A percentile compares a stretch with the other conserved stretches of the same genome.
These are phyloP conservation scores for Tricholoma sp. DNA, from an alignment of 768 basidiomycete species.

Conservation along the genomic window DNA sequence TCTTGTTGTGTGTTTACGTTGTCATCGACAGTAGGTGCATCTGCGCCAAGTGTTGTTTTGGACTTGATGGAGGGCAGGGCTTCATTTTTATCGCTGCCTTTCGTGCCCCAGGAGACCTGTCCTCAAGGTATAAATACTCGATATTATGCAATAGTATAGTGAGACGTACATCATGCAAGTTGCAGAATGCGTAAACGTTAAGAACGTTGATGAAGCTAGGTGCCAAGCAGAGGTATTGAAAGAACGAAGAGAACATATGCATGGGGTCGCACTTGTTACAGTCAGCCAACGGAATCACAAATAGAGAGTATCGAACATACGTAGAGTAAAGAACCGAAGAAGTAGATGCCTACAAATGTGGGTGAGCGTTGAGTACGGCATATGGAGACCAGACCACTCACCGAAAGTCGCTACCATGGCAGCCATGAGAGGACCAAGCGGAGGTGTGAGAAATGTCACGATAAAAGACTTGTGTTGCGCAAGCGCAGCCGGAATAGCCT, in stretches of 20 bases:
- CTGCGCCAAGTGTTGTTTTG: constrained; percentile 56
- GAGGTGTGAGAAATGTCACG: constrained; percentile 63
- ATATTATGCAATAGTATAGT: neutral
- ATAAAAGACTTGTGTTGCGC: constrained; percentile 54
- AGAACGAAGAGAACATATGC: constrained; percentile 95
- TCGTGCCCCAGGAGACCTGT: constrained; percentile 90
- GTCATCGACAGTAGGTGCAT: constrained; percentile 69
- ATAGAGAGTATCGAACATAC: constrained; percentile 42
- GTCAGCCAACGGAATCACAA: neutral
- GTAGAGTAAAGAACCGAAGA: constrained; percentile 78
- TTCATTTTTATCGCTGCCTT: constrained; percentile 84
- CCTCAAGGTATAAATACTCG: constrained; percentile 1
- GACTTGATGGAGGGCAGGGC: constrained; percentile 65
- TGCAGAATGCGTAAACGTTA: constrained; percentile 97
- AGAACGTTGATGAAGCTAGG: constrained; percentile 92
- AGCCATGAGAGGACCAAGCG: constrained; percentile 77
- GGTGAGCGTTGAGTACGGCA: constrained; percentile 7
- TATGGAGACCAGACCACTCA: constrained; percentile 18
- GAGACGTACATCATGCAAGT: constrained; percentile 74
- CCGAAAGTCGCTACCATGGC: constrained; percentile 89
- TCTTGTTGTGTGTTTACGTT: constrained; percentile 69
- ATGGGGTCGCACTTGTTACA: constrained; percentile 80
- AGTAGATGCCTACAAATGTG: constrained; percentile 59
- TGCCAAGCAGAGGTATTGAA: constrained; percentile 84
- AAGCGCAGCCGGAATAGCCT: constrained; percentile 48